Evolutionary conservation across 176 grass and related monocot genomes (phyloP).

Genomic region (Juncus inflexus): DNA sequence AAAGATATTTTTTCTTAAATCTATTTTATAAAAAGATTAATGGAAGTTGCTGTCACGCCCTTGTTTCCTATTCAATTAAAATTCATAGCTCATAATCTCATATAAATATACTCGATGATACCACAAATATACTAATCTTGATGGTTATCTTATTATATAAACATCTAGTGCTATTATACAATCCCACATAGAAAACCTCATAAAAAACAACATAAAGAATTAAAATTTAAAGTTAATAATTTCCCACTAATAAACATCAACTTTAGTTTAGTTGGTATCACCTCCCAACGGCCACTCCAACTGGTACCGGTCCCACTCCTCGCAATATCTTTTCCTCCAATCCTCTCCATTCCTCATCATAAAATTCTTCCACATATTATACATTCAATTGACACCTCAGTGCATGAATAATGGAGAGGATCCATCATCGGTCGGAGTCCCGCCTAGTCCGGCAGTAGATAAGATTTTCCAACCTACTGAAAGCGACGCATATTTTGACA

Average conservation of each 20-base stretch:
- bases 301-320: slow-evolving; percentile 13
- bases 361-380: too few relatives aligned
- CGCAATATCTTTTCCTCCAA: slow-evolving; percentile 16
- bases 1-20: too few relatives aligned
- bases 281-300: slow-evolving; percentile 24
- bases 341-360: slow-evolving; percentile 7
- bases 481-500: slow-evolving; percentile 12
- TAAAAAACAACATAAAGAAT: neutral
- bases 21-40: too few relatives aligned
- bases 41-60: too few relatives aligned
- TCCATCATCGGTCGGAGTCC: slow-evolving; percentile 8
- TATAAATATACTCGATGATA: too few relatives aligned
- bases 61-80: too few relatives aligned
- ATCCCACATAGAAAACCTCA: too few relatives aligned
- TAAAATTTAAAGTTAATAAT: slow-evolving; percentile 10
- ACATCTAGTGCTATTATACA: too few relatives aligned
- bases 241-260: slow-evolving; percentile 9
- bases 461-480: slow-evolving; percentile 27
- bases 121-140: too few relatives aligned
- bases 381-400: neutral
- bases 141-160: too few relatives aligned
- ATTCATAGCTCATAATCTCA: too few relatives aligned
- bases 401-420: slow-evolving; percentile 8
- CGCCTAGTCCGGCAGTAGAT: slow-evolving; percentile 7
- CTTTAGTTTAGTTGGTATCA: slow-evolving; percentile 25